These are phyloP conservation scores for Hyaloscypha variabilis DNA, from an alignment of 495 filamentous ascomycete species.

Conservation along the genomic window DNA sequence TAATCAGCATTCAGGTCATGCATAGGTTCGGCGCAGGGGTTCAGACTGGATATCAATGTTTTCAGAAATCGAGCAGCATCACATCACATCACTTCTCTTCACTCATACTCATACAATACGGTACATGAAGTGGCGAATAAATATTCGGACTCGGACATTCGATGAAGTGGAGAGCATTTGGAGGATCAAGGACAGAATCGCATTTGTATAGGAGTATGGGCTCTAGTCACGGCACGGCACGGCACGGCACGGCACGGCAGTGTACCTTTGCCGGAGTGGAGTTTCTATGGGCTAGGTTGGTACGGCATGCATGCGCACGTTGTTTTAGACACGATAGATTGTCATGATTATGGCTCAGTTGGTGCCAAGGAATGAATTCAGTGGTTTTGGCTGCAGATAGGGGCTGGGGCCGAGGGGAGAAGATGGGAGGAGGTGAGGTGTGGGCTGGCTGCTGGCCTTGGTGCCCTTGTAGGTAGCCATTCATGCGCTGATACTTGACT, in stretches of 20 bases:
- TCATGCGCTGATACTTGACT: too few species aligned
- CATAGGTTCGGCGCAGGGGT: slow-evolving; percentile 6
- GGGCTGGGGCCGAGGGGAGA: neutral
- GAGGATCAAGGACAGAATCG: slow-evolving; percentile 6
- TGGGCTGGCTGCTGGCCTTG: too few species aligned
- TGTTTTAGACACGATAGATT: slow-evolving; percentile 26
- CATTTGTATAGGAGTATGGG: slow-evolving; percentile 27
- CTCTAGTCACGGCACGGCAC: slow-evolving; percentile 3
- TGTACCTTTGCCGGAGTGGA: neutral
- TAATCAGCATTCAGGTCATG: neutral
- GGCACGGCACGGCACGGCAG: neutral
- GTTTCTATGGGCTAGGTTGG: neutral
- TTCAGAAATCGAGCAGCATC: neutral
- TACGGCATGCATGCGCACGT: neutral
- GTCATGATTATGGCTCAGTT: neutral
- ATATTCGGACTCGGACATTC: neutral
- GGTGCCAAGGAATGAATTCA: slow-evolving; percentile 8
- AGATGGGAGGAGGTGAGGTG: neutral
- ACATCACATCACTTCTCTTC: neutral
- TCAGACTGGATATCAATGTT: neutral
- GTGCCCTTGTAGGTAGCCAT: neutral
- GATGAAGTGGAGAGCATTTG: slow-evolving; percentile 12
- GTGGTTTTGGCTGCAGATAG: neutral
- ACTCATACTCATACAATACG: neutral
- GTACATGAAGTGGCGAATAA: slow-evolving; percentile 1